Evolutionary conservation across 73 alveolate genomes (phyloP).

Genomic region (Effrenium voratum): DNA sequence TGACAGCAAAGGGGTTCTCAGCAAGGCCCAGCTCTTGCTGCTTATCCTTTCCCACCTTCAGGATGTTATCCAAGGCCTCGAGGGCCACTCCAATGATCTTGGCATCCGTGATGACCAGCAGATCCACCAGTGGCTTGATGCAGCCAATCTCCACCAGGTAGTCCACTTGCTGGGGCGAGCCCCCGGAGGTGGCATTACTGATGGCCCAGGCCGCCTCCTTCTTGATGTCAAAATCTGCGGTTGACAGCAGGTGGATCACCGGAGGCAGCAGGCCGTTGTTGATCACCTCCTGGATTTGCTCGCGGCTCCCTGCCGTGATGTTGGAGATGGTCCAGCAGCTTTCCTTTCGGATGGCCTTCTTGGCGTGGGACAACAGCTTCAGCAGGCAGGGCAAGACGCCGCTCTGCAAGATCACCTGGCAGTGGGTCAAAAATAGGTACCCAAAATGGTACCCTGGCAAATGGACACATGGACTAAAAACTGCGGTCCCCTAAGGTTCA

Average conservation of each 20-base stretch:
- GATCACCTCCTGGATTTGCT: constrained; percentile 96
- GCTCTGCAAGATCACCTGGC: constrained; percentile 95
- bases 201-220: constrained; percentile 97
- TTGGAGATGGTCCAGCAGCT: constrained; percentile 93
- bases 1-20: constrained; percentile 45
- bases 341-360: constrained; percentile 94
- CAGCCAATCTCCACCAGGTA: constrained; percentile 83
- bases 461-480: neutral
- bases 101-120: constrained; percentile 73
- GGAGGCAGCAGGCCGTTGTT: constrained; percentile 96
- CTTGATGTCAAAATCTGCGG: constrained; percentile 95
- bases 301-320: constrained; percentile 96
- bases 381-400: constrained; percentile 96
- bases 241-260: constrained; percentile 90
- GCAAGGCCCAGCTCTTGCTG: constrained; percentile 55
- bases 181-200: constrained; percentile 97
- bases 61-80: constrained; percentile 89
- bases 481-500: no score
- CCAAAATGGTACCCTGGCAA: neutral
- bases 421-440: neutral
- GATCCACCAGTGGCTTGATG: constrained; percentile 78
- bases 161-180: constrained; percentile 95
- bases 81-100: constrained; percentile 85
- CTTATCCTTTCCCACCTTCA: constrained; percentile 59
- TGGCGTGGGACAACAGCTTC: constrained; percentile 95